These are phyloP conservation scores for Globisporangium emineosum DNA, from an alignment of 352 stramenopile genomes.

Conservation along the genomic window DNA sequence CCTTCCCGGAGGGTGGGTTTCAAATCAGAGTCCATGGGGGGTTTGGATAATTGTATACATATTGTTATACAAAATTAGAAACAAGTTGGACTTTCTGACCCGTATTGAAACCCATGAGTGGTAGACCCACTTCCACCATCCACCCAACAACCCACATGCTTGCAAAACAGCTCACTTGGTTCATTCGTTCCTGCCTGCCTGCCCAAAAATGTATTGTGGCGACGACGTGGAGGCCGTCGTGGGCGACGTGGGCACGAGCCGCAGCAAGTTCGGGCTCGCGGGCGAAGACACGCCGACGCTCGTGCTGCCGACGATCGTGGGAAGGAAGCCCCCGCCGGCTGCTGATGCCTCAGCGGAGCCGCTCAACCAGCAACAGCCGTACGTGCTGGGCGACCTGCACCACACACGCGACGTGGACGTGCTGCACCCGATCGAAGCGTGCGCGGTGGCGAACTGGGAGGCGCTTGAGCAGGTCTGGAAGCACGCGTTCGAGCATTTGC, in stretches of 20 bases:
- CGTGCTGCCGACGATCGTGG: slow-evolving; percentile 78
- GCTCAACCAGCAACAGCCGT: slow-evolving; percentile 6
- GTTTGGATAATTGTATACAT: background rate
- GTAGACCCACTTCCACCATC: background rate
- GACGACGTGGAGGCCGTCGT: slow-evolving; percentile 96
- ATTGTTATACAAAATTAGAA: background rate
- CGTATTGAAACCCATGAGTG: background rate
- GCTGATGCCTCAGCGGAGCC: background rate
- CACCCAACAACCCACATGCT: background rate
- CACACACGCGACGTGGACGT: slow-evolving; percentile 58
- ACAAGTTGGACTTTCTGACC: background rate
- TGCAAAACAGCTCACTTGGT: background rate
- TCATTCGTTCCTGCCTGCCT: background rate
- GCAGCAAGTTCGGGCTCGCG: slow-evolving; percentile 93
- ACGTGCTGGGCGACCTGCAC: slow-evolving; percentile 56
- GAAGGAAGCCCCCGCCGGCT: slow-evolving; percentile 18
- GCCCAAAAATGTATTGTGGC: slow-evolving; percentile 91
- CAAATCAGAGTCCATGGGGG: no score
- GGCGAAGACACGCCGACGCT: slow-evolving; percentile 93
- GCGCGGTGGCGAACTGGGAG: slow-evolving; percentile 78
- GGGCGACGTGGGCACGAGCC: slow-evolving; percentile 89
- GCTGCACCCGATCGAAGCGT: slow-evolving; percentile 48
- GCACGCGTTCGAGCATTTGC: slow-evolving; percentile 69
- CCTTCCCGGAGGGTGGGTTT: no score
- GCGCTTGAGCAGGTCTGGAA: slow-evolving; percentile 83